A percentile compares a stretch with the other conserved stretches of the same genome.
These are phyloP conservation scores for Tetrapisispora namnaoensis DNA, from an alignment of 805 yeast species.

Conservation along the genomic window DNA sequence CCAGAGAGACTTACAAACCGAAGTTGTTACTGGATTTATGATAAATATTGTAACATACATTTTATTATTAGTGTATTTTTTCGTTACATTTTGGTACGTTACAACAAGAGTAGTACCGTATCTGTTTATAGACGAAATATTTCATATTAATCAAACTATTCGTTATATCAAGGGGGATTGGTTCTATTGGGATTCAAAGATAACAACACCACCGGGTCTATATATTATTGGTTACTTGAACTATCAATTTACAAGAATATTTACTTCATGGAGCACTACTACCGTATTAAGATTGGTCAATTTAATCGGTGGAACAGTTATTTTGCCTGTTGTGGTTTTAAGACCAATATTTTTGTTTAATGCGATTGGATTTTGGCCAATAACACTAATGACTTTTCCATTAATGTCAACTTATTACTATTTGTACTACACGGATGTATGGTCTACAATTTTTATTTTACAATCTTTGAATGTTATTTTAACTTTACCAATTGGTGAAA, in stretches of 20 bases:
- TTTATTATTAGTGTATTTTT: conserved; percentile 18
- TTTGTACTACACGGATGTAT: conserved; percentile 84
- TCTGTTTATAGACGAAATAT: conserved; percentile 53
- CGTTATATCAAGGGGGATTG: conserved; percentile 54
- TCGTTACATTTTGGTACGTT: conserved; percentile 20
- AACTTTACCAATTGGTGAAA: conserved; percentile 30
- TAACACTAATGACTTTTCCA: conserved; percentile 48
- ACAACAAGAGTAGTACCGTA: conserved; percentile 25
- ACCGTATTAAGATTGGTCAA: conserved; percentile 47
- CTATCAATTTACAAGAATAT: conserved; percentile 19
- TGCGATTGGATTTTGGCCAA: conserved; percentile 37
- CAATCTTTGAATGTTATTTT: conserved; percentile 42
- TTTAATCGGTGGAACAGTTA: conserved; percentile 50
- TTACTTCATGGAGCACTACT: conserved; percentile 24
- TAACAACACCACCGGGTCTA: conserved; percentile 95
- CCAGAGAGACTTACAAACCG: conserved; percentile 22
- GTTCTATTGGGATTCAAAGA: conserved; percentile 71
- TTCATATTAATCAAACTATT: conserved; percentile 75
- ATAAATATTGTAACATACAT: conserved; percentile 30
- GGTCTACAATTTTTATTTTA: conserved; percentile 70
- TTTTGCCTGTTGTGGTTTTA: conserved; percentile 41
- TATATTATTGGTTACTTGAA: conserved; percentile 42
- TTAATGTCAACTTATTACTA: conserved; percentile 62
- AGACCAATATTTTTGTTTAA: conserved; percentile 32
- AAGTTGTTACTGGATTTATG: conserved; percentile 24